Evolutionary conservation across 1,139 yeast species (phyloP), one percentile per base, ranked within the genome.

Genomic region (Spencermartinsiella ligniputridi): DNA sequence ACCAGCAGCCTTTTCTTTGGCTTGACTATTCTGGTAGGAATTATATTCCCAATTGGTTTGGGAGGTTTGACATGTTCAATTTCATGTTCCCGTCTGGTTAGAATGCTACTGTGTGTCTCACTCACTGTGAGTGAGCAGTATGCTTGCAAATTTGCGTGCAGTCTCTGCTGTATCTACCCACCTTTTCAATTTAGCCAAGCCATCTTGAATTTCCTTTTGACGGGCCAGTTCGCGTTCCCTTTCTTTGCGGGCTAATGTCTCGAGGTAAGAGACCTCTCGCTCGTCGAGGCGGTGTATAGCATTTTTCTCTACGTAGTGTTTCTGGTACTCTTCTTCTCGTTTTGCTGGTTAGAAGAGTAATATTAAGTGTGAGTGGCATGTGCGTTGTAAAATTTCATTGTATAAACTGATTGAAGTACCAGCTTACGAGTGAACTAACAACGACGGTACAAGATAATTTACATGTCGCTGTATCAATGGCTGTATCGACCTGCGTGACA

Each of bases 211-310:
- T 27, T 52, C 50, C 21, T 29, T 35, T 20, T 50, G 40, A 5
- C 41, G 25, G 30, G 45, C 52, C 15, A 18, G 37, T 24, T 50
- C 50, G 11, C 45, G 36, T 22, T 37, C 42, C 35, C 32, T 35
- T 29, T 46, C 44, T 16, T 25, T 39, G 22, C 22, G 35, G 18
- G 35, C 33, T 27, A 52, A 36, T 9, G 41, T 20, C 21, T 52
- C 47, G 30, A 50, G 41, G 36, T 49, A 47, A 34, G 42, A 43
- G 5, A 47, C 43, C 12, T 52, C 56, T n/a, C 40, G 39, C 13
- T 44, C 45, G 39, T 52, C 49, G 13, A 51, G 39, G 17, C 52
- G 39, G 24, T 44, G 48, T n/a, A 44, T 30, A 9, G 49, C 45
- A 33, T 47, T 50, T 18, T 40, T 44, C 25, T 44, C 47, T 1